phyloP scores from a whole-genome alignment of 768 basidiomycete genomes.

The Symmetrospora coprosmae region DNA sequence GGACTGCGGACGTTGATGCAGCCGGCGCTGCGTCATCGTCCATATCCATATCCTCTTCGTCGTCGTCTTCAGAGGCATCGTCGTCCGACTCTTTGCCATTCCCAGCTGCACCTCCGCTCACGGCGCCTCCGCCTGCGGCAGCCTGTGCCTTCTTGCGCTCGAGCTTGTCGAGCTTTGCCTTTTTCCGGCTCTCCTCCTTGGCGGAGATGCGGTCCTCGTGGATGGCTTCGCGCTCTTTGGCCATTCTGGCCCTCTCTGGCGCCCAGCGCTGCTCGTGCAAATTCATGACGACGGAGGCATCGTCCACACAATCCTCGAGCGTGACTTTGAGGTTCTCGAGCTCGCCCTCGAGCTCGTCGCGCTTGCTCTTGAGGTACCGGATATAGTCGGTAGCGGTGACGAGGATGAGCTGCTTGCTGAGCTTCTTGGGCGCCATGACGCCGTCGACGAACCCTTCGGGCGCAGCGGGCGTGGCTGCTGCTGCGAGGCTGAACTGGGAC shows the following conservation, averaged over 20 bases:
- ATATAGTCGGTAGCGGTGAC: slow-evolving; percentile 87
- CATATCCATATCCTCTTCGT: slow-evolving; percentile 40
- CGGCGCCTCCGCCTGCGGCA: slow-evolving; percentile 45
- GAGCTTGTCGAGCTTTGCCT: slow-evolving; percentile 51
- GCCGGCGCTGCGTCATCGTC: slow-evolving; percentile 42
- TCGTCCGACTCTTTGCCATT: not conserved
- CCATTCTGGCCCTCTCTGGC: slow-evolving; percentile 35
- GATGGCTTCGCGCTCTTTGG: slow-evolving; percentile 53
- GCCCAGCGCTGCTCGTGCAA: slow-evolving; percentile 63
- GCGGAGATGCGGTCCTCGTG: not conserved
- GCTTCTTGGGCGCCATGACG: slow-evolving; percentile 79
- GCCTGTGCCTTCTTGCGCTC: slow-evolving; percentile 37
- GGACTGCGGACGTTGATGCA: not conserved
- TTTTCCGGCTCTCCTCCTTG: slow-evolving; percentile 49
- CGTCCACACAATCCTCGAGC: slow-evolving; percentile 59
- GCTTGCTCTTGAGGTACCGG: slow-evolving; percentile 39
- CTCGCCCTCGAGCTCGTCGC: slow-evolving; percentile 42
- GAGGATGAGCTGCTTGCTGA: slow-evolving; percentile 76
- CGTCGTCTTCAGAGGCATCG: slow-evolving; percentile 32
- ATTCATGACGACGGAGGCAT: slow-evolving; percentile 52
- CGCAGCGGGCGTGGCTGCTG: slow-evolving; percentile 22
- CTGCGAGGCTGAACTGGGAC: slow-evolving; percentile 30
- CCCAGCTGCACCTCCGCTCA: slow-evolving; percentile 28
- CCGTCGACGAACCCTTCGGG: slow-evolving; percentile 63
- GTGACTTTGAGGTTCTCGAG: slow-evolving; percentile 62